Conservation (phyloP, 768 basidiomycete genomes). For the Leccinum subgranulosum region DNA sequence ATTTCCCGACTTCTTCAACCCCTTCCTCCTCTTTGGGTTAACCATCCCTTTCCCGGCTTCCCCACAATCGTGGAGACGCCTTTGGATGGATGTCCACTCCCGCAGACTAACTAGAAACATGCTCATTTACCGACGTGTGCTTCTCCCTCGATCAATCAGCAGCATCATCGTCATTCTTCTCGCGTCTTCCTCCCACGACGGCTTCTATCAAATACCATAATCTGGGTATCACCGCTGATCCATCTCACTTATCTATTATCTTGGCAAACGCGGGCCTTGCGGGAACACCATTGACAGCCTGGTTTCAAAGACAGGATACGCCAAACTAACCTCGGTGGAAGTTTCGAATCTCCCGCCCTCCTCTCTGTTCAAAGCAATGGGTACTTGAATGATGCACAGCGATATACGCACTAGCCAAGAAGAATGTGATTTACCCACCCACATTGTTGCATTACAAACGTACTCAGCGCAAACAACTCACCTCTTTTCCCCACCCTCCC, state of each 20-base stretch:
- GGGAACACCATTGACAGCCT: too few relatives aligned
- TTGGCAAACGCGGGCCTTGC: constrained; percentile 3
- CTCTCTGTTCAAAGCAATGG: background rate
- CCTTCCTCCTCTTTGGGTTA: too few relatives aligned
- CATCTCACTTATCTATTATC: background rate
- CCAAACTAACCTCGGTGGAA: constrained; percentile 4
- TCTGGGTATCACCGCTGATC: constrained; percentile 15
- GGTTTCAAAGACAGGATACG: too few relatives aligned
- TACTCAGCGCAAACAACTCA: background rate
- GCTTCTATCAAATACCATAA: constrained; percentile 18
- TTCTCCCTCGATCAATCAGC: constrained; percentile 12
- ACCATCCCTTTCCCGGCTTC: constrained; percentile 22
- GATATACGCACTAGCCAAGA: background rate
- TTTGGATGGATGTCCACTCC: background rate
- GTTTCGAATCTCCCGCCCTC: background rate
- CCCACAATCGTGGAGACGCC: constrained; percentile 3
- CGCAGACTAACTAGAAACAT: constrained; percentile 1
- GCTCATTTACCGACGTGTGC: constrained; percentile 3
- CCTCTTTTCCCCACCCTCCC: too few relatives aligned
- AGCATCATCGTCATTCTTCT: background rate
- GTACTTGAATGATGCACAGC: constrained; percentile 1
- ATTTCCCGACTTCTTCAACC: too few relatives aligned
- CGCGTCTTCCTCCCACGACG: constrained; percentile 22
- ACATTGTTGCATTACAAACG: background rate
- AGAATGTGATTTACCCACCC: background rate